Evolutionary conservation across 345 rosid species (phyloP).

Genomic region (Hibiscus trionum): DNA sequence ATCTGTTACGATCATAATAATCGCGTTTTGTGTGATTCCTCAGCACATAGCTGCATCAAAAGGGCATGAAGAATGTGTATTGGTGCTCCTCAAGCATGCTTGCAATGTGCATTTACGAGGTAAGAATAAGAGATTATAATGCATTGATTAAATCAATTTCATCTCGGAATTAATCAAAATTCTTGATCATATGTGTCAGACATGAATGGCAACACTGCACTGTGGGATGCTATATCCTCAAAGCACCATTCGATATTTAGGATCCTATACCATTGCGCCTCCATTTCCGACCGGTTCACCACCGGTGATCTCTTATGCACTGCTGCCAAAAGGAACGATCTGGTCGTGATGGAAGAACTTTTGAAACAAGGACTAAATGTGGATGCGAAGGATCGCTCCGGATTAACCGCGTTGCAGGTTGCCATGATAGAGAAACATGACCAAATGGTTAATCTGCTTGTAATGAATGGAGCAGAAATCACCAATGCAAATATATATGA

Average conservation of each 20-base stretch:
- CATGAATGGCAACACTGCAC: slow-evolving; percentile 53
- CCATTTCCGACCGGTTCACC: slow-evolving; percentile 48
- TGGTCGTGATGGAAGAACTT: slow-evolving; percentile 47
- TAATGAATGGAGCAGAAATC: slow-evolving; percentile 64
- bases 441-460: slow-evolving; percentile 58
- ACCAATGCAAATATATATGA: slow-evolving; percentile 8
- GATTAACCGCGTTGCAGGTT: slow-evolving; percentile 52
- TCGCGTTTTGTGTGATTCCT: slow-evolving; percentile 3
- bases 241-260: slow-evolving; percentile 54
- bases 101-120: slow-evolving; percentile 69
- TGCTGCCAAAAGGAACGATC: slow-evolving; percentile 59
- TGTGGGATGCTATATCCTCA: slow-evolving; percentile 73
- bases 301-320: slow-evolving; percentile 75
- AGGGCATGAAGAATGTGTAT: slow-evolving; percentile 81
- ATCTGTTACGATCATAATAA: background rate
- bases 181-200: slow-evolving; percentile 28
- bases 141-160: background rate
- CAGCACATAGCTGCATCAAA: slow-evolving; percentile 87
- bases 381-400: slow-evolving; percentile 52
- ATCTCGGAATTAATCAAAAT: background rate
- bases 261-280: slow-evolving; percentile 51
- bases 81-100: slow-evolving; percentile 61
- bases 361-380: slow-evolving; percentile 46
- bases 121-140: slow-evolving; percentile 17
- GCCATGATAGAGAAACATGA: slow-evolving; percentile 46